Base-by-base conservation (phyloP, 345 rosid genomes). In the Gossypium herbaceum region DNA sequence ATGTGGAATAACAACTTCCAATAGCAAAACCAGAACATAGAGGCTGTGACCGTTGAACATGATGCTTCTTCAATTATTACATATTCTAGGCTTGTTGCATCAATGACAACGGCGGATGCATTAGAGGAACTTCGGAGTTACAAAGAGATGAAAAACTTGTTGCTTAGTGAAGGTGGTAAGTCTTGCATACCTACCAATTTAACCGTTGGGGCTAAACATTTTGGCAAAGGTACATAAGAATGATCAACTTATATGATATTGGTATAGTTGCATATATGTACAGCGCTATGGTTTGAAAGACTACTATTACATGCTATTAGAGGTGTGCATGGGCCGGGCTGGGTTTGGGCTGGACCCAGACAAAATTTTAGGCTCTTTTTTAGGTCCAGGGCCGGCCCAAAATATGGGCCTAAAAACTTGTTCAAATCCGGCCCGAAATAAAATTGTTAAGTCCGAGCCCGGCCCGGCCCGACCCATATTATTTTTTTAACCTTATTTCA, bases 61-160 rank as follows among this genome's bases (percentile, higher is more conserved):
- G 57, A 75, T 54, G 71, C 81, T 67, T 75, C 90, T 48, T 61
- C 75, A 56, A 85, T 83, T 4, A 71, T 84, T 20, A 72, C 85
- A 52, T 85, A 94, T 61, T 91, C 93, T 5, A 80, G 87, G 48
- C 50, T 85, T 64, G 71, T 73, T n/a, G 72, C 81, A 10, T 81
- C 89, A 45, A 92, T 84, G 88, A 94, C 98, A n/a, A 86, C 94
- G 4, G 88, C 94, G 9, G 97, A 94, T 79, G 98, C 98, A 3
- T 82, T 91, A 78, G 94, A 91, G 81, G 98, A 92, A 79, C 89
- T 94, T 75, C 83, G 72, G 57, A 75, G 83, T 74, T 94, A 92
- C 87, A 86, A 78, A 80, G 91, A 85, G 80, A 86, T 85, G 86
- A 91, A 81, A 82, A 84, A 82, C 71, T 62, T 87, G 78, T 77